These are phyloP conservation scores for Sugiyamaella novakii DNA, from an alignment of 1,139 yeast species.

Conservation along the genomic window DNA sequence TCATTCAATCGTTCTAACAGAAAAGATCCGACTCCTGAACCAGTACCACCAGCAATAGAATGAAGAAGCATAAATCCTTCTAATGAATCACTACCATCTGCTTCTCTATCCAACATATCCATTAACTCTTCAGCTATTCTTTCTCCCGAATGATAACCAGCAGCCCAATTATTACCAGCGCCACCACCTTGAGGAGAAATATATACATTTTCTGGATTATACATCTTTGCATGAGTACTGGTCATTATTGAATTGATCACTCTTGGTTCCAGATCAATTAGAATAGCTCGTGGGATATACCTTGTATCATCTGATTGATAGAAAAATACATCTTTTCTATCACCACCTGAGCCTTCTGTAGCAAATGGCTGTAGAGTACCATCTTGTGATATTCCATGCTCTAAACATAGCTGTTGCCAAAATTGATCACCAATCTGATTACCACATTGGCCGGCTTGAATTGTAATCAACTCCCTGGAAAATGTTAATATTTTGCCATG, in stretches of 20 bases:
- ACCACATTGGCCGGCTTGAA: constrained; percentile 90
- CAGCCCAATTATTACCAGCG: constrained; percentile 96
- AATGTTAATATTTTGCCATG: background rate
- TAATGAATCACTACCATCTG: constrained; percentile 86
- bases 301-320: constrained; percentile 72
- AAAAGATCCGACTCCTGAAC: constrained; percentile 90
- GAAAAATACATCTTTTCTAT: constrained; percentile 83
- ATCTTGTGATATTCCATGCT: constrained; percentile 81
- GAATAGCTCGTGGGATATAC: constrained; percentile 83
- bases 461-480: constrained; percentile 56
- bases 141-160: constrained; percentile 80
- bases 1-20: constrained; percentile 78
- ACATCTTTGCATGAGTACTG: constrained; percentile 59
- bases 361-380: constrained; percentile 54
- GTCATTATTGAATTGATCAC: constrained; percentile 69
- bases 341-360: constrained; percentile 49
- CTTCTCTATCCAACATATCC: constrained; percentile 85
- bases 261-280: constrained; percentile 89
- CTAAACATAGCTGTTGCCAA: constrained; percentile 87
- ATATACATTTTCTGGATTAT: constrained; percentile 83
- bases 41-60: constrained; percentile 99
- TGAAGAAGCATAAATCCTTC: constrained; percentile 91
- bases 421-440: constrained; percentile 93
- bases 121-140: constrained; percentile 68
- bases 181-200: constrained; percentile 71